phyloP scores from a whole-genome alignment of 140 eudicot genomes.

The Oenanthe javanica region DNA sequence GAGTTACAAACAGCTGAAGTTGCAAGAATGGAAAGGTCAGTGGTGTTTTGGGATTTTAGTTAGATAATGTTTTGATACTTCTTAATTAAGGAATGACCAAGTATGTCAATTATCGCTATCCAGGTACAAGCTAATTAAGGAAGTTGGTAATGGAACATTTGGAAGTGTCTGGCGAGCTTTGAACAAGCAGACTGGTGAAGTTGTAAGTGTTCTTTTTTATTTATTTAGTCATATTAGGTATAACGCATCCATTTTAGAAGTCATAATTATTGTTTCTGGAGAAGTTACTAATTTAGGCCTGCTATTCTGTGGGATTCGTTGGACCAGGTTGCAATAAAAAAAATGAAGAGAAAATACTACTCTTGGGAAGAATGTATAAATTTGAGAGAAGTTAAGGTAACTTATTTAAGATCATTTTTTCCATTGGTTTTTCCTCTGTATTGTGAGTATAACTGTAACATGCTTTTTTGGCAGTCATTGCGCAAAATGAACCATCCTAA shows the following conservation, averaged over 20 bases:
- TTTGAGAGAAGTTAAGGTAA: conserved; percentile 98
- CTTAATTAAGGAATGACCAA: background rate
- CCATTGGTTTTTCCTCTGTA: conserved; percentile 14
- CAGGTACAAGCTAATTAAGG: conserved; percentile 66
- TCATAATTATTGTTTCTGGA: background rate
- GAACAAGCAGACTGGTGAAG: conserved; percentile 75
- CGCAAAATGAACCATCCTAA: conserved; percentile 78
- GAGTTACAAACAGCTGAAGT: conserved; percentile 37
- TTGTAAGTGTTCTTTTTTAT: conserved; percentile 35
- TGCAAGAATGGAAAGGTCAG: conserved; percentile 82
- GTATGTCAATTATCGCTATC: background rate
- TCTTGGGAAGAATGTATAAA: conserved; percentile 96
- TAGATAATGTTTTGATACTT: background rate
- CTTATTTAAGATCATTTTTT: background rate
- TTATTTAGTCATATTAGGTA: background rate
- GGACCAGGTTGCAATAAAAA: conserved; percentile 75
- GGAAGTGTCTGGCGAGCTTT: conserved; percentile 86
- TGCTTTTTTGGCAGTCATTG: conserved; percentile 51
- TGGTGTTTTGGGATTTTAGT: background rate
- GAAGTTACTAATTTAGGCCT: conserved; percentile 6
- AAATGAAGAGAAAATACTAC: conserved; percentile 83
- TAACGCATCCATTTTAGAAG: background rate
- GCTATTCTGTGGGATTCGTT: background rate
- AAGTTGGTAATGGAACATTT: conserved; percentile 90
- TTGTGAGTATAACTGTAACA: background rate